Evolutionary conservation across 129 eudicot species (phyloP).

Genomic region (Tagetes patula): DNA sequence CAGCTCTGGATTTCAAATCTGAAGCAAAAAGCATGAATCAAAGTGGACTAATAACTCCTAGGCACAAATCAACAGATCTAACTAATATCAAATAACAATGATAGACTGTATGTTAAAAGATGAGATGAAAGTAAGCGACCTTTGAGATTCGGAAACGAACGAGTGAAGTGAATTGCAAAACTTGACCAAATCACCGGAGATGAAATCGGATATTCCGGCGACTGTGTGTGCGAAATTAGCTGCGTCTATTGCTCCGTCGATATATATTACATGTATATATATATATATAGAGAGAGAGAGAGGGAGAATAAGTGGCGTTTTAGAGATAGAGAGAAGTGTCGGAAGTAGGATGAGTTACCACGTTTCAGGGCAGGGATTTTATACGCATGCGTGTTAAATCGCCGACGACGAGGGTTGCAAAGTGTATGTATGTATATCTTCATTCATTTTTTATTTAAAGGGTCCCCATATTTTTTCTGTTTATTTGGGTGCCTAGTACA

Average conservation of each 20-base stretch:
- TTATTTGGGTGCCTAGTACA: conserved; percentile 22
- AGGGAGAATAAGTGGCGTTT: not conserved
- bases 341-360: conserved; percentile 26
- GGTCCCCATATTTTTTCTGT: not conserved
- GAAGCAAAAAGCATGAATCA: conserved; percentile 13
- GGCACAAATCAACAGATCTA: too few species aligned
- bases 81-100: not conserved
- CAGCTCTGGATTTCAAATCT: conserved; percentile 10
- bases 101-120: not conserved
- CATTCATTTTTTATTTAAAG: not conserved
- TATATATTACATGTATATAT: not conserved
- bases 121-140: conserved; percentile 1
- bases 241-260: conserved; percentile 28
- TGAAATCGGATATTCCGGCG: conserved; percentile 28
- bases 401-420: conserved; percentile 17
- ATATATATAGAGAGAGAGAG: conserved; percentile 17
- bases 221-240: conserved; percentile 26
- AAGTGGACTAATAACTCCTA: too few species aligned
- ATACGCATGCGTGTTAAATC: conserved; percentile 32
- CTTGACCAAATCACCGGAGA: conserved; percentile 22
- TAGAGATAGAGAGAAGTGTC: conserved; percentile 33
- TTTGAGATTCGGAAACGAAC: conserved; percentile 23
- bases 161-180: conserved; percentile 28
- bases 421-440: conserved; percentile 21
- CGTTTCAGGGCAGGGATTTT: conserved; percentile 36